Conservation (phyloP, 1,284 basidiomycete species). For the Ceratobasidium papillatum region DNA sequence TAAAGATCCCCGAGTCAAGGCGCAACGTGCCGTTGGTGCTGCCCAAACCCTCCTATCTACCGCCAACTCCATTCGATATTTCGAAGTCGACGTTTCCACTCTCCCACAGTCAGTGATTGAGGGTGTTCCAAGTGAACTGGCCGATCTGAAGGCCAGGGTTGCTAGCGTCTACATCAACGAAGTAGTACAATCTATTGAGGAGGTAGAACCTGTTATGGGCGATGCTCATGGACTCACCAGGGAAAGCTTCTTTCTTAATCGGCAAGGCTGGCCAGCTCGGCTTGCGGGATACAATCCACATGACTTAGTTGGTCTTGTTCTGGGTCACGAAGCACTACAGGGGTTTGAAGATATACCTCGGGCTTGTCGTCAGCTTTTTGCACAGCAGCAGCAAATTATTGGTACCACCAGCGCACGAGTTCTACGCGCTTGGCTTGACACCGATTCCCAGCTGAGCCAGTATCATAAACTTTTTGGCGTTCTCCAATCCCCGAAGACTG, state of each 20-base stretch:
- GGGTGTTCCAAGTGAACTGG: background rate
- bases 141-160: background rate
- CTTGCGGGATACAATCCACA: background rate
- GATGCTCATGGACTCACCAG: background rate
- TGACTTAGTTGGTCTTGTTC: background rate
- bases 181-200: background rate
- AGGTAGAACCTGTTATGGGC: background rate
- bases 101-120: background rate
- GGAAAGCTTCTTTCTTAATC: background rate
- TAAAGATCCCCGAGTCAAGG: background rate
- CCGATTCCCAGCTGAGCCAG: background rate
- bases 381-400: background rate
- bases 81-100: background rate
- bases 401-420: background rate
- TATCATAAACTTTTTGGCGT: background rate
- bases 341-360: background rate
- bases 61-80: background rate
- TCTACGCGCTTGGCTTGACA: constrained; percentile 1
- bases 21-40: background rate
- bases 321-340: background rate
- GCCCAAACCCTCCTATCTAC: background rate
- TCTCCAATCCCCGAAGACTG: background rate
- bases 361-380: background rate
- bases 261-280: background rate
- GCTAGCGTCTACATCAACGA: background rate